Conservation (phyloP, 768 basidiomycete species). For the Auriscalpium orientale region DNA sequence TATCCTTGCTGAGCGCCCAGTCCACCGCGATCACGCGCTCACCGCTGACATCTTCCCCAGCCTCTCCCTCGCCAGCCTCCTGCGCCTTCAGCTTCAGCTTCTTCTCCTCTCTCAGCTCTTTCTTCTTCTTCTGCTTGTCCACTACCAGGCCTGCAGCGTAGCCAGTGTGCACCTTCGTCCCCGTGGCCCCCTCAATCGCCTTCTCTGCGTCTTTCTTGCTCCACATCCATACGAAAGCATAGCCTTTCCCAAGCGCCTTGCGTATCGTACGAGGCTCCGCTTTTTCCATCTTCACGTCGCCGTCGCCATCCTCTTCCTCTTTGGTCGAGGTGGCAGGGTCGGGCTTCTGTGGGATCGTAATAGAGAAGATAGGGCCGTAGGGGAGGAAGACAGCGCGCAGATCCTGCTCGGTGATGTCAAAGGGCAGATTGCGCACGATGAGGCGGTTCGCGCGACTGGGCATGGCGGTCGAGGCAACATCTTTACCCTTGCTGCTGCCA, state of each 20-base stretch:
- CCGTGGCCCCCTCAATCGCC: slow-evolving; percentile 22
- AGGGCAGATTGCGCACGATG: slow-evolving; percentile 88
- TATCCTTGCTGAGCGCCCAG: slow-evolving; percentile 93
- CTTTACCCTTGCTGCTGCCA: slow-evolving; percentile 18
- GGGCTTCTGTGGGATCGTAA: slow-evolving; percentile 58
- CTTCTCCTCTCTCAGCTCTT: slow-evolving; percentile 29
- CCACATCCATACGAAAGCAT: slow-evolving; percentile 94
- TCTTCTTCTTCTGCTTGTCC: slow-evolving; percentile 25
- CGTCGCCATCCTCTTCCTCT: slow-evolving; percentile 21
- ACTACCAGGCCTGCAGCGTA: slow-evolving; percentile 22
- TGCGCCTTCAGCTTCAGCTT: slow-evolving; percentile 27
- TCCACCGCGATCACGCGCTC: slow-evolving; percentile 84
- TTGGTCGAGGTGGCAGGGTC: neutral
- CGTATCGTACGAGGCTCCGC: slow-evolving; percentile 5
- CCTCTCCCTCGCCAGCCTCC: slow-evolving; percentile 23
- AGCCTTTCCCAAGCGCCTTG: slow-evolving; percentile 53
- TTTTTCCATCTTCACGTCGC: slow-evolving; percentile 24
- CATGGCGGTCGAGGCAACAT: slow-evolving; percentile 25
- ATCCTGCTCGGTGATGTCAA: slow-evolving; percentile 76
- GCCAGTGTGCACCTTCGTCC: slow-evolving; percentile 15
- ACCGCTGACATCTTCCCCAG: slow-evolving; percentile 14
- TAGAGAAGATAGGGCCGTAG: slow-evolving; percentile 78
- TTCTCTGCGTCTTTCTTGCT: slow-evolving; percentile 61
- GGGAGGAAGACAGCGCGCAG: slow-evolving; percentile 81
- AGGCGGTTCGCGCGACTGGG: slow-evolving; percentile 73